phyloP scores from a whole-genome alignment of 1,284 basidiomycete genomes.

The Ustilago xerochloae region DNA sequence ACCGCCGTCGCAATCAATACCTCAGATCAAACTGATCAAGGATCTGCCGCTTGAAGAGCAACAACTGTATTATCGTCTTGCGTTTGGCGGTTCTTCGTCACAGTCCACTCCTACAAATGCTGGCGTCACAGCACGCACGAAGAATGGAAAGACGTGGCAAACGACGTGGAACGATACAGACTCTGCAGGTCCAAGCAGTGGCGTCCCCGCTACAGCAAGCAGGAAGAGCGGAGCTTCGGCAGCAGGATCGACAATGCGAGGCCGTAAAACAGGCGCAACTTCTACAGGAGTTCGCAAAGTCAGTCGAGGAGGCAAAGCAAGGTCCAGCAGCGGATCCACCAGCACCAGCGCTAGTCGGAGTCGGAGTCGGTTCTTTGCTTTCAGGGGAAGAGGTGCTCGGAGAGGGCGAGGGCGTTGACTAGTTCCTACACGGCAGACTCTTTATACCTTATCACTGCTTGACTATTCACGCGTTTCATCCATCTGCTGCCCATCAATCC shows the following conservation, averaged over 20 bases:
- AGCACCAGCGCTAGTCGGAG: conserved; percentile 6
- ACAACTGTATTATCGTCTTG: conserved; percentile 32
- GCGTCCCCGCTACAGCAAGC: neutral
- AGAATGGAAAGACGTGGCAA: conserved; percentile 41
- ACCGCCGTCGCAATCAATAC: conserved; percentile 15
- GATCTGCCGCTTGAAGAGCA: conserved; percentile 39
- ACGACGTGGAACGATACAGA: conserved; percentile 28
- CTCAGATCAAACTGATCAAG: conserved; percentile 30
- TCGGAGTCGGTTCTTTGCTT: conserved; percentile 17
- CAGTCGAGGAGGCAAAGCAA: conserved; percentile 2
- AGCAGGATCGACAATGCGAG: conserved; percentile 4
- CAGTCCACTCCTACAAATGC: neutral
- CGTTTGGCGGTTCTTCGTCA: conserved; percentile 17
- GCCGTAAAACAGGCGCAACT: neutral
- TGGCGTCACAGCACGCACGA: conserved; percentile 21
- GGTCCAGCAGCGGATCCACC: neutral
- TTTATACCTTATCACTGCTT: no score
- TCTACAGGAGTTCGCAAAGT: conserved; percentile 3
- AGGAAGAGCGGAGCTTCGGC: neutral
- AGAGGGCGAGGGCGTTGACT: conserved; percentile 12
- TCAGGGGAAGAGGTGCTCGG: neutral
- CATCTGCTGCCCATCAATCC: no score
- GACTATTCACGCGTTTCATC: no score
- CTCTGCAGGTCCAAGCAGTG: neutral
- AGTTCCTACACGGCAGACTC: no score